These are phyloP conservation scores for Dipteronia dyeriana DNA, from an alignment of 345 rosid species.

Conservation along the genomic window DNA sequence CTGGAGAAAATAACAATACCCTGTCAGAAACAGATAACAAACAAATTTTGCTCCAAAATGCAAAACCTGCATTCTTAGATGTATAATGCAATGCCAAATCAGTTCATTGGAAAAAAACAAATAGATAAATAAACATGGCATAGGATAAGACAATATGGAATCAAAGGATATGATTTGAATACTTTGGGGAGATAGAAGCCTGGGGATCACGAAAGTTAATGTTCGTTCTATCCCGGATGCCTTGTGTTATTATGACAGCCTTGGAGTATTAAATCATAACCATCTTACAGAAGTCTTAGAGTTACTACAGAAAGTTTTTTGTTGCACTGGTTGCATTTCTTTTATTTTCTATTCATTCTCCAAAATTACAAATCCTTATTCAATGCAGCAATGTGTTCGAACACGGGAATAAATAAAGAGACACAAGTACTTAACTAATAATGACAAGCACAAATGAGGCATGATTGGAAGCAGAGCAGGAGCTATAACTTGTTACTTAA, in stretches of 20 bases:
- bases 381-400: background rate
- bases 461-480: background rate
- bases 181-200: background rate
- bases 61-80: background rate
- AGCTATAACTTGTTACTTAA: background rate
- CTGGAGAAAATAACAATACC: slow-evolving; percentile 40
- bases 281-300: background rate
- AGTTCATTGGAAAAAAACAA: background rate
- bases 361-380: background rate
- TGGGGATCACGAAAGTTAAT: background rate
- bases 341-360: background rate
- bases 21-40: slow-evolving; percentile 15
- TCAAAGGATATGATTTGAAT: background rate
- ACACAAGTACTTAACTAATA: background rate
- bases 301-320: background rate
- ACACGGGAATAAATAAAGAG: background rate
- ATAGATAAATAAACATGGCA: background rate
- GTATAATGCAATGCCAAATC: background rate
- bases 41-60: slow-evolving; percentile 1
- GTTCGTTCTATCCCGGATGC: background rate
- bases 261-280: background rate
- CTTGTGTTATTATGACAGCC: background rate
- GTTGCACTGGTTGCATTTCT: background rate
- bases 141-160: background rate
- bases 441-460: background rate